Base-by-base conservation (phyloP, 495 filamentous ascomycete genomes). In the Hyphodiscus hymeniophilus region DNA sequence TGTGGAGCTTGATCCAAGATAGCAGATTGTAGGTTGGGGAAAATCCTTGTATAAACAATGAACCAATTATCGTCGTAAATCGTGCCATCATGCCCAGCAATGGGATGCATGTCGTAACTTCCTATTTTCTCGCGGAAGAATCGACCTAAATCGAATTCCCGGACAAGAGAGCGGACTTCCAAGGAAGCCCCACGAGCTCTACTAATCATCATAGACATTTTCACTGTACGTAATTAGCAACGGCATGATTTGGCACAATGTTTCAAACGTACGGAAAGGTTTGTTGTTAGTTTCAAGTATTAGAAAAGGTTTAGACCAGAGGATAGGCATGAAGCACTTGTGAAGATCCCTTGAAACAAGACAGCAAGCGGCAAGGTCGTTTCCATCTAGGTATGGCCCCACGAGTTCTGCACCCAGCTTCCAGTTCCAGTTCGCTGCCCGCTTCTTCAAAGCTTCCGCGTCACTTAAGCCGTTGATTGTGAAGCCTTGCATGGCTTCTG, bases 281-380 rank as follows among this genome's bases (percentile, higher is more conserved):
- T 24, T 35, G 0, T 21, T 20, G 0, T 18, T 38, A 3, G 18
- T 21, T 5, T 40, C 39, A 0, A 48, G 34, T 15, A 47, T 26
- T 16, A 40, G 47, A 10, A 53, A 24, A 5, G 56, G 56, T 28
- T 59, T 48, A 16, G 7, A 18, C 56, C 56, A 59, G 2, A 59
- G 44, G 3, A 26, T 7, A 1, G 35, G 12, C 8, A 7, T 26
- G 18, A 44, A 42, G 11, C 26, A 11, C 1, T 22, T 30, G 31
- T 50, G 17, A 23, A 18, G 47, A 13, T 47, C 13, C 32, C 36
- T 58, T 34, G 3, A 47, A 33, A 28, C 36, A 36, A 50, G 33
- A 54, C 23, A 4, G 15, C 23, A 21, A 11, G 17, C 24, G n/a
- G 30, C 15, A 1, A 47, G 38, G 2, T 28, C 38, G 12, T 15